Evolutionary conservation across 768 basidiomycete species (phyloP).

Genomic region (Boletus coccyginus): DNA sequence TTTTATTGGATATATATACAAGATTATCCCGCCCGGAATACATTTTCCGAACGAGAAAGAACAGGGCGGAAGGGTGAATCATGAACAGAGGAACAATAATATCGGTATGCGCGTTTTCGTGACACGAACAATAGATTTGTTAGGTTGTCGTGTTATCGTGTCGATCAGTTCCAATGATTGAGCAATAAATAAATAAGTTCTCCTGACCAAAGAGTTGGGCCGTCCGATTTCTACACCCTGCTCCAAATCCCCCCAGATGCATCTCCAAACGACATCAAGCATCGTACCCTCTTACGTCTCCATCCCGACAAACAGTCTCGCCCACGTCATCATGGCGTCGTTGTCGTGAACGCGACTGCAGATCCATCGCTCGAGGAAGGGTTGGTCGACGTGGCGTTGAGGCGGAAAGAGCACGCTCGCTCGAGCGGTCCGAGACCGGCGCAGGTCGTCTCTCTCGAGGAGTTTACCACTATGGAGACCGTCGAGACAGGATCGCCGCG

Average conservation of each 20-base stretch:
- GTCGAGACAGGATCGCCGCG: background rate
- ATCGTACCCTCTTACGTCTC: slow-evolving; percentile 54
- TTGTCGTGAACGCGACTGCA: slow-evolving; percentile 19
- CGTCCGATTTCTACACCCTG: slow-evolving; percentile 57
- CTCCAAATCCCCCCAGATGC: slow-evolving; percentile 53
- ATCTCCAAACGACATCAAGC: slow-evolving; percentile 59
- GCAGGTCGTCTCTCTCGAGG: slow-evolving; percentile 74
- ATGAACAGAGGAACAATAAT: no score
- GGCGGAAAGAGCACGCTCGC: background rate
- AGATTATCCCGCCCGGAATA: no score
- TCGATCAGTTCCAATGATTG: no score
- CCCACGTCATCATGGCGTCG: slow-evolving; percentile 17
- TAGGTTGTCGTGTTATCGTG: no score
- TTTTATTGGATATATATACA: no score
- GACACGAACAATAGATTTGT: no score
- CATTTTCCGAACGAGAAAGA: no score
- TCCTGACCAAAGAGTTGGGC: no score
- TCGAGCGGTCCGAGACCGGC: slow-evolving; percentile 61
- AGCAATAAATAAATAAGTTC: no score
- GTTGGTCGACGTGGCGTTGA: slow-evolving; percentile 43
- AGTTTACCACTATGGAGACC: slow-evolving; percentile 40
- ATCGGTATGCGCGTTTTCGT: no score
- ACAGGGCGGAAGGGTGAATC: no score
- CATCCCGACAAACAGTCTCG: slow-evolving; percentile 60
- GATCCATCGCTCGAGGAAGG: slow-evolving; percentile 1